Percentiles rank a stretch among this genome's conserved stretches.
Evolutionary conservation across 345 rosid species (phyloP).

Genomic region (Reutealis trisperma): DNA sequence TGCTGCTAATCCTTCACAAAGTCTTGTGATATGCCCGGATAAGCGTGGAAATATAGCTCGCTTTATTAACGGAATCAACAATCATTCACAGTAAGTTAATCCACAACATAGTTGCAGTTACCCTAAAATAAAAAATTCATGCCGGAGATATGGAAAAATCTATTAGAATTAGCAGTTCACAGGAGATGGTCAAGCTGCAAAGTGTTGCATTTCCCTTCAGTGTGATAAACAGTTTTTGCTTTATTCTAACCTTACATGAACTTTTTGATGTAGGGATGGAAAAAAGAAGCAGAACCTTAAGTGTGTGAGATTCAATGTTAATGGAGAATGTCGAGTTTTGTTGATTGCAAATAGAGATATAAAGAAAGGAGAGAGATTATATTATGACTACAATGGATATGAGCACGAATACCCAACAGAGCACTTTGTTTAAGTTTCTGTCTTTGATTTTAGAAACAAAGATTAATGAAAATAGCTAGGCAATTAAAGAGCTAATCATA

Average conservation of each 20-base stretch:
- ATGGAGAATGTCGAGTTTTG: slow-evolving; percentile 33
- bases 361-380: slow-evolving; percentile 30
- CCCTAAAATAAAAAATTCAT: not conserved
- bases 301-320: slow-evolving; percentile 30
- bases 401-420: slow-evolving; percentile 39
- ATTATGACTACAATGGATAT: slow-evolving; percentile 32
- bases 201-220: not conserved
- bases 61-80: slow-evolving; percentile 37
- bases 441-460: not conserved
- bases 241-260: not conserved
- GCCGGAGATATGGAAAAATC: not conserved
- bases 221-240: not conserved
- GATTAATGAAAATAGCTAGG: not conserved
- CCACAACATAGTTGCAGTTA: not conserved
- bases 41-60: slow-evolving; percentile 34
- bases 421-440: slow-evolving; percentile 24
- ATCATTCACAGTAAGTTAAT: slow-evolving; percentile 26
- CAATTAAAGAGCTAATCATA: slow-evolving; percentile 2
- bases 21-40: slow-evolving; percentile 33
- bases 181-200: not conserved
- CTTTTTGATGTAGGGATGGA: slow-evolving; percentile 29
- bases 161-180: not conserved
- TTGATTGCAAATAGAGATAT: slow-evolving; percentile 36
- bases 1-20: slow-evolving; percentile 24
- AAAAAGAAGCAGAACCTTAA: slow-evolving; percentile 39